phyloP scores from a whole-genome alignment of 2,329 filamentous ascomycete genomes.

The Aspergillus vadensis region DNA sequence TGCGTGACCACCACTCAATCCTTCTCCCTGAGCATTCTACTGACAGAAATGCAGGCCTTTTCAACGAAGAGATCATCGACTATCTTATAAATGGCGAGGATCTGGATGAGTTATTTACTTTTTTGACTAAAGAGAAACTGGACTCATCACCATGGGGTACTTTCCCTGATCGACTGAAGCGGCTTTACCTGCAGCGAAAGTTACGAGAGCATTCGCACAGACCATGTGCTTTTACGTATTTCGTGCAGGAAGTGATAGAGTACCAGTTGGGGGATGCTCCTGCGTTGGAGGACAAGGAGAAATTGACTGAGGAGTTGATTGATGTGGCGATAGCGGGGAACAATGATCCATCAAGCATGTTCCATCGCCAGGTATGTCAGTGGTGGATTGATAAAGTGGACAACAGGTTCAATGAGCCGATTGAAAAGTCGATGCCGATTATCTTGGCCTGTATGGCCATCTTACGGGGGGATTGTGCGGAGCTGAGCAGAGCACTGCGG shows the following conservation, averaged over 20 bases:
- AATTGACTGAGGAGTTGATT: not conserved
- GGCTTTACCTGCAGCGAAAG: not conserved
- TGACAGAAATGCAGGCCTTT: not conserved
- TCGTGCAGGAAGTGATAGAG: not conserved
- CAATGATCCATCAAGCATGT: not conserved
- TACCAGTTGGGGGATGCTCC: not conserved
- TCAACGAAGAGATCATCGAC: not conserved
- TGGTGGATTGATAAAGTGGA: not conserved
- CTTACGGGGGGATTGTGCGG: not conserved
- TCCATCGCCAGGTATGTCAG: not conserved
- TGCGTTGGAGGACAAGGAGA: not conserved
- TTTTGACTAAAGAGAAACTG: not conserved
- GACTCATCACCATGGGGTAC: not conserved
- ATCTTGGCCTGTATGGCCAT: conserved; percentile 1
- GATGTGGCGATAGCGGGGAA: not conserved
- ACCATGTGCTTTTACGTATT: not conserved
- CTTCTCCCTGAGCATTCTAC: not conserved
- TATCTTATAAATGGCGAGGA: not conserved
- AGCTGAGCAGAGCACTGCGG: not conserved
- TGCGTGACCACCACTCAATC: not conserved
- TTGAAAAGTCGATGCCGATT: not conserved
- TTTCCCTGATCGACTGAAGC: not conserved
- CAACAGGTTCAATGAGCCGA: not conserved
- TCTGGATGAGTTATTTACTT: not conserved
- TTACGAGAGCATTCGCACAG: not conserved